These are phyloP conservation scores for Epicoccum nigrum DNA, from an alignment of 2,329 filamentous ascomycete genomes.

Conservation along the genomic window DNA sequence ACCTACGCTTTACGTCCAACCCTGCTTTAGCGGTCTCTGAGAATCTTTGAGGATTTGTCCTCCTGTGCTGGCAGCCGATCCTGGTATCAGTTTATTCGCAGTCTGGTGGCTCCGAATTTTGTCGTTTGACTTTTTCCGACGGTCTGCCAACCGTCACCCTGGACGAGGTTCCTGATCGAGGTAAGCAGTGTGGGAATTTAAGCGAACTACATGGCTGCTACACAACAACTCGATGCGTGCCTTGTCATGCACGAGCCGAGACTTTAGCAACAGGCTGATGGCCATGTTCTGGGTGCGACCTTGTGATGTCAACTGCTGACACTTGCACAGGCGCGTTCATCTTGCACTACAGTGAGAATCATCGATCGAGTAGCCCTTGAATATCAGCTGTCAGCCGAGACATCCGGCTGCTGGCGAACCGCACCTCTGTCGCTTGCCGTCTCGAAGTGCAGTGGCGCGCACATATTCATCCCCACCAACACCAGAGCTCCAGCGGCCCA, in stretches of 20 bases:
- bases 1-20: slow-evolving; percentile 11
- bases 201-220: slow-evolving; percentile 18
- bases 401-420: background rate
- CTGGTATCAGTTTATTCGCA: background rate
- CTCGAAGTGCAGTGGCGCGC: slow-evolving; percentile 4
- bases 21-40: slow-evolving; percentile 4
- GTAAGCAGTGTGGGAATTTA: slow-evolving; percentile 26
- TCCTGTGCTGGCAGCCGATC: background rate
- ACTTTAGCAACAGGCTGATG: background rate
- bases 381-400: background rate
- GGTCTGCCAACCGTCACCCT: background rate
- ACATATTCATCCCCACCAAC: background rate
- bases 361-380: background rate
- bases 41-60: background rate
- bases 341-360: background rate
- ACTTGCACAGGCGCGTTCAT: background rate
- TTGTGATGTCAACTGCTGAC: slow-evolving; percentile 6
- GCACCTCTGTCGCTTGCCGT: background rate
- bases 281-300: background rate
- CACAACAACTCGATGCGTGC: slow-evolving; percentile 1
- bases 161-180: slow-evolving; percentile 17
- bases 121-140: background rate
- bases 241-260: slow-evolving; percentile 2
- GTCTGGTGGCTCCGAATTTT: background rate
- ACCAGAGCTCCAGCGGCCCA: background rate